Conservation (phyloP, 768 basidiomycete species). For the Podaxis carcinomalis region DNA sequence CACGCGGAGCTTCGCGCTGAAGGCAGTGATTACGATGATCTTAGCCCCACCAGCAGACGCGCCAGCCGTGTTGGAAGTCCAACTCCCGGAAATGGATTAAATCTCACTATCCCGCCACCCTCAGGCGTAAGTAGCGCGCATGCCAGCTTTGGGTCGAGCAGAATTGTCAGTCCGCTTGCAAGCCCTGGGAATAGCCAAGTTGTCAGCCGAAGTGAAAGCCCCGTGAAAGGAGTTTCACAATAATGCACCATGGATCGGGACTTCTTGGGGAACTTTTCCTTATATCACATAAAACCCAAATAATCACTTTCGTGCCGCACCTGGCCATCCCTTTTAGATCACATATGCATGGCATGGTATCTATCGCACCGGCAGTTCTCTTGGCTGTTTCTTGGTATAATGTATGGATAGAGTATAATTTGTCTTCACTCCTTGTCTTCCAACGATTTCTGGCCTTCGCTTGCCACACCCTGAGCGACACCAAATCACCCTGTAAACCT, state of each 20-base stretch:
- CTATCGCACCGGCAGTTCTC: not conserved
- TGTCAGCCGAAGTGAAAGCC: conserved; percentile 5
- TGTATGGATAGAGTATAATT: not conserved
- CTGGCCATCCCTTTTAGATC: not conserved
- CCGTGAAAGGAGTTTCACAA: not conserved
- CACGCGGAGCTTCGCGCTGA: conserved; percentile 65
- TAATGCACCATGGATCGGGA: not conserved
- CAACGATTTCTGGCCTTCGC: not conserved
- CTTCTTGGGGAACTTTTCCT: not conserved
- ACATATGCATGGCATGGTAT: not conserved
- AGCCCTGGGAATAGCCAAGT: conserved; percentile 1
- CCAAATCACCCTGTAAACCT: not conserved
- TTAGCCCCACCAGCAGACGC: conserved; percentile 22
- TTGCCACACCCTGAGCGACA: not conserved
- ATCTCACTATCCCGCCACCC: not conserved
- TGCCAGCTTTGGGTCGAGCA: not conserved
- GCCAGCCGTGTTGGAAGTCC: conserved; percentile 21
- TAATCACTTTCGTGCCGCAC: not conserved
- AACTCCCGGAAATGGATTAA: not conserved
- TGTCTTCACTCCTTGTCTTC: not conserved
- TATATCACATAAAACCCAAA: not conserved
- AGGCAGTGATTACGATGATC: conserved; percentile 48
- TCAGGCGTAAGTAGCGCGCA: not conserved
- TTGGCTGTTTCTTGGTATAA: not conserved
- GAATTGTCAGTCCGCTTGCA: conserved; percentile 4